A percentile compares a stretch with the other conserved stretches of the same genome.
phyloP scores from a whole-genome alignment of 2,329 filamentous ascomycete species.

The Fusarium incarnatum region DNA sequence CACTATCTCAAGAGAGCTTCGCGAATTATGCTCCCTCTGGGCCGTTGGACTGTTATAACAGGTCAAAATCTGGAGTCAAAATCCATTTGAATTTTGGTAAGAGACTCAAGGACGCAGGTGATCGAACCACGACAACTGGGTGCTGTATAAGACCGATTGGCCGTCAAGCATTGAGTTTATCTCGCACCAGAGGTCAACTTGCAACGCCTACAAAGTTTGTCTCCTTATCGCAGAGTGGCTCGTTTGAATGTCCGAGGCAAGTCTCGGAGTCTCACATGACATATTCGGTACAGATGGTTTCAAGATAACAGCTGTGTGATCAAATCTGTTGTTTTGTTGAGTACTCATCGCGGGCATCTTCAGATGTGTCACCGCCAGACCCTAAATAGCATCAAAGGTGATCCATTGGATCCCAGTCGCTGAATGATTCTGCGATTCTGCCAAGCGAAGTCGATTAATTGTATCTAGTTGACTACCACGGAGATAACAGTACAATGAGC shows the following conservation, averaged over 20 bases:
- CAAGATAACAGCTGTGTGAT: too few relatives aligned
- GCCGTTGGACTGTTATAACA: neutral
- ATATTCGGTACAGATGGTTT: too few relatives aligned
- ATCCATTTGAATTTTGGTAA: neutral
- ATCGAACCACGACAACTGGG: too few relatives aligned
- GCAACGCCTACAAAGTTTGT: neutral
- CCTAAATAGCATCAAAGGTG: too few relatives aligned
- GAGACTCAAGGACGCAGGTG: neutral
- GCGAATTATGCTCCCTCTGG: too few relatives aligned
- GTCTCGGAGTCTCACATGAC: too few relatives aligned
- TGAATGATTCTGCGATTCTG: rapidly evolving
- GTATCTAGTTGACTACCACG: neutral
- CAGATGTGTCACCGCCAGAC: too few relatives aligned
- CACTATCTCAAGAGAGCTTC: too few relatives aligned
- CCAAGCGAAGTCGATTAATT: rapidly evolving
- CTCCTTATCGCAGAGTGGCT: rapidly evolving
- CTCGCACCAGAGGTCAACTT: neutral
- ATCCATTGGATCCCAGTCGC: neutral
- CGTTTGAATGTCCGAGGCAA: too few relatives aligned
- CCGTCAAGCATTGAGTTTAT: neutral
- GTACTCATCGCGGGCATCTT: too few relatives aligned
- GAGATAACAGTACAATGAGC: neutral
- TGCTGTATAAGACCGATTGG: too few relatives aligned
- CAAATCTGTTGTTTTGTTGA: too few relatives aligned
- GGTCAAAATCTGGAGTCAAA: rapidly evolving